phyloP scores from a whole-genome alignment of 805 yeast species.

The Kodamaea jinghongensis region DNA sequence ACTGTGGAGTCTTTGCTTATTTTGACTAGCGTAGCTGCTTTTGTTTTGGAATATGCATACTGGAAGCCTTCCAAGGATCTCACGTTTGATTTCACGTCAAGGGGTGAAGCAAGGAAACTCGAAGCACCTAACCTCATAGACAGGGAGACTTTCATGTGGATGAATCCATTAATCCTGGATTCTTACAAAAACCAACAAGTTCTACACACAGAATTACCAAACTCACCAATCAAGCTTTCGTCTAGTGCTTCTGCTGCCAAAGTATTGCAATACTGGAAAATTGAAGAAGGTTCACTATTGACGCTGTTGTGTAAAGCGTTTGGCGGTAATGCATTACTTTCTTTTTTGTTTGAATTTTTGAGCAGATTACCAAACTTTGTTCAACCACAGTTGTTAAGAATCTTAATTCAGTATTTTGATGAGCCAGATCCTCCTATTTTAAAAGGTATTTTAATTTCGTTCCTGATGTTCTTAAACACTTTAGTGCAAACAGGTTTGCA shows the following conservation, averaged over 20 bases:
- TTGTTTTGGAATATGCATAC: slow-evolving; percentile 35
- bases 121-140: slow-evolving; percentile 34
- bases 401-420: slow-evolving; percentile 60
- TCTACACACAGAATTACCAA: slow-evolving; percentile 31
- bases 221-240: slow-evolving; percentile 24
- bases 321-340: slow-evolving; percentile 20
- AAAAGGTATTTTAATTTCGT: slow-evolving; percentile 61
- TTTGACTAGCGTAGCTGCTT: slow-evolving; percentile 28
- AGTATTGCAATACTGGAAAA: slow-evolving; percentile 18
- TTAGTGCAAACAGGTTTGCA: slow-evolving; percentile 57
- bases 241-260: slow-evolving; percentile 17
- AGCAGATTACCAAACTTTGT: slow-evolving; percentile 42
- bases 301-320: slow-evolving; percentile 24
- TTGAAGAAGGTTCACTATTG: slow-evolving; percentile 14
- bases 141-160: slow-evolving; percentile 45
- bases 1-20: slow-evolving; percentile 26
- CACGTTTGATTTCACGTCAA: slow-evolving; percentile 22
- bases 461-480: slow-evolving; percentile 61
- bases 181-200: slow-evolving; percentile 39
- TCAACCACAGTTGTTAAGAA: slow-evolving; percentile 81
- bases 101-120: slow-evolving; percentile 17
- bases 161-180: slow-evolving; percentile 43
- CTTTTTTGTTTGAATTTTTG: slow-evolving; percentile 24
- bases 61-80: slow-evolving; percentile 44
- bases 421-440: slow-evolving; percentile 47